phyloP scores from a whole-genome alignment of 257 asterid genomes.

The Solanum ossicruentum region DNA sequence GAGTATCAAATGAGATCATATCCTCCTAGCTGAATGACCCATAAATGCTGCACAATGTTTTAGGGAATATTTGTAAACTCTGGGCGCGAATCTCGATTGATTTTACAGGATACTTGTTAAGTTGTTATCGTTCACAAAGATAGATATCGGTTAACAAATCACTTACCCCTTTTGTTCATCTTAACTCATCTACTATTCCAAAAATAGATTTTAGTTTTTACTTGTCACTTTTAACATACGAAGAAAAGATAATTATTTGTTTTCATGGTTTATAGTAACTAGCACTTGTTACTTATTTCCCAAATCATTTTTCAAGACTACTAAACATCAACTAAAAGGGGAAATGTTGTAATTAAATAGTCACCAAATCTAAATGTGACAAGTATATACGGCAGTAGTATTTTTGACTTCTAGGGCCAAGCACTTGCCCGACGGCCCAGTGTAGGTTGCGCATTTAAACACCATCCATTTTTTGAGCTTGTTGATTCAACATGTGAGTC shows the following conservation, averaged over 20 bases:
- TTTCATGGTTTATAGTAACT: too few relatives aligned
- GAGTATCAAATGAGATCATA: neutral
- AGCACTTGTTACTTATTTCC: too few relatives aligned
- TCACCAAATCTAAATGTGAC: too few relatives aligned
- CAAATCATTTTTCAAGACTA: too few relatives aligned
- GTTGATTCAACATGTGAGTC: neutral
- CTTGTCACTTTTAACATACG: too few relatives aligned
- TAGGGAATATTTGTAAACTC: neutral
- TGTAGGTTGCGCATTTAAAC: neutral
- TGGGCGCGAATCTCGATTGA: neutral
- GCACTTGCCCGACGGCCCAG: neutral
- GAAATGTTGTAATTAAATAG: too few relatives aligned
- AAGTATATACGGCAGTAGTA: neutral
- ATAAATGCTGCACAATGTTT: neutral
- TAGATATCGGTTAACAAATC: neutral
- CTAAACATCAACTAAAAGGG: too few relatives aligned
- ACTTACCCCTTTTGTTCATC: neutral
- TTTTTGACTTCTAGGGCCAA: neutral
- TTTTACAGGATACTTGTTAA: neutral
- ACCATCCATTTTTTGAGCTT: neutral
- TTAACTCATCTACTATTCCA: too few relatives aligned
- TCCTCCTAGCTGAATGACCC: neutral
- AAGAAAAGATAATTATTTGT: too few relatives aligned
- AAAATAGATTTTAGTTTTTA: too few relatives aligned
- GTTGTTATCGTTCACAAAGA: neutral